Evolutionary conservation across 495 filamentous ascomycete species (phyloP).

Genomic region (Aspergillus asperescens): DNA sequence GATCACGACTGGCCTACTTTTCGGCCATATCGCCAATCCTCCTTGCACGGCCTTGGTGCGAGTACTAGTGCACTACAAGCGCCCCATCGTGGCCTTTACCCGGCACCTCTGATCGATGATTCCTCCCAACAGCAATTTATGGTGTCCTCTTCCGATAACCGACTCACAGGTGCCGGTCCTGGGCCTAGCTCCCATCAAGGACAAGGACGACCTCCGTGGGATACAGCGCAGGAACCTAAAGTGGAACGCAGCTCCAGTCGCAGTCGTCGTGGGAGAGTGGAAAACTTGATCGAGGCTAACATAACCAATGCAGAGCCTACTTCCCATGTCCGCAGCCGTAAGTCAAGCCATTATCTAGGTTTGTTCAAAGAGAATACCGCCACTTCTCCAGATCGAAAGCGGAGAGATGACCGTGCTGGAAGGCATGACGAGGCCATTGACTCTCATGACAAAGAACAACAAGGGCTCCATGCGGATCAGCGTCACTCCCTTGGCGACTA

Average conservation of each 20-base stretch:
- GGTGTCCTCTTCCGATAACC: conserved; percentile 17
- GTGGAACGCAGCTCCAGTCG: conserved; percentile 40
- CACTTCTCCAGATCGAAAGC: conserved; percentile 45
- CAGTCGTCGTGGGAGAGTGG: conserved; percentile 52
- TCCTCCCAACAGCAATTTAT: conserved; percentile 19
- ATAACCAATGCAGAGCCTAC: conserved; percentile 65
- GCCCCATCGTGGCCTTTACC: conserved; percentile 27
- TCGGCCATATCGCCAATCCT: conserved; percentile 14
- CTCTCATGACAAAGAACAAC: conserved; percentile 12
- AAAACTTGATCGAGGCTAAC: conserved; percentile 79
- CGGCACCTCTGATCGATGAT: conserved; percentile 29
- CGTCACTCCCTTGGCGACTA: conserved; percentile 10
- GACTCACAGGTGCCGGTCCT: conserved; percentile 13
- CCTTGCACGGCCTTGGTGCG: conserved; percentile 25
- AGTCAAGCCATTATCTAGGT: conserved; percentile 86
- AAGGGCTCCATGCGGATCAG: conserved; percentile 7
- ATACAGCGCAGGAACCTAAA: conserved; percentile 14
- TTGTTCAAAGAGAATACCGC: conserved; percentile 85
- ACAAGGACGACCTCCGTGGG: conserved; percentile 15
- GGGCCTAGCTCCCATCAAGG: conserved; percentile 21
- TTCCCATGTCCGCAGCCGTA: conserved; percentile 79
- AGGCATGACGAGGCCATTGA: conserved; percentile 28
- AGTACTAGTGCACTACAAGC: conserved; percentile 18
- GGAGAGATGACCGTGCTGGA: conserved; percentile 33
- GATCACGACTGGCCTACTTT: conserved; percentile 8